Conservation (phyloP, 805 yeast genomes). For the Komagataella phaffii region DNA sequence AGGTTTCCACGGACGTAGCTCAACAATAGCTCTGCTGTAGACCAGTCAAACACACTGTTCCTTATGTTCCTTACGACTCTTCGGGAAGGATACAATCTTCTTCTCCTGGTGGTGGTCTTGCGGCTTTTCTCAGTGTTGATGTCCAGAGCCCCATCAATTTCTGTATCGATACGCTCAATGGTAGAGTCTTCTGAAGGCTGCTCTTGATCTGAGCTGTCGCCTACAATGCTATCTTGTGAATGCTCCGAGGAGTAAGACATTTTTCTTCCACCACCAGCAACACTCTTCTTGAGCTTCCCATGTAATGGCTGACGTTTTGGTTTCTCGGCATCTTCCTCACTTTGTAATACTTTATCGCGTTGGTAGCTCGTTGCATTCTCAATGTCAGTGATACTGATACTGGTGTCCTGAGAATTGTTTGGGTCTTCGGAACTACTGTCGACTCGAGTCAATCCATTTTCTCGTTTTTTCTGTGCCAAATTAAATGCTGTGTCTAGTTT, state of each 20-base stretch:
- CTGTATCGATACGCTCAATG: not conserved
- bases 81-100: not conserved
- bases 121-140: not conserved
- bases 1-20: conserved; percentile 72
- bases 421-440: not conserved
- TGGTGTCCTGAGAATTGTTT: not conserved
- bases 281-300: not conserved
- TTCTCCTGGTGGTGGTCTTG: not conserved
- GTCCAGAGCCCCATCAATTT: not conserved
- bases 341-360: not conserved
- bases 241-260: not conserved
- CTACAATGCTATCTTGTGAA: not conserved
- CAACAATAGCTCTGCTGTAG: conserved; percentile 63
- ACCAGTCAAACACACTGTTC: conserved; percentile 33
- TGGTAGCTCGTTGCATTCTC: not conserved
- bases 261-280: not conserved
- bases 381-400: not conserved
- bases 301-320: not conserved
- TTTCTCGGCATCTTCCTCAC: not conserved
- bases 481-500: conserved; percentile 48
- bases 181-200: not conserved
- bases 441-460: conserved; percentile 4
- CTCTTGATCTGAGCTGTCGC: not conserved
- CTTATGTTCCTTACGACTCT: not conserved
- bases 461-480: conserved; percentile 11